Conservation (phyloP, 1,284 basidiomycete species). For the Ganoderma meredithae region DNA sequence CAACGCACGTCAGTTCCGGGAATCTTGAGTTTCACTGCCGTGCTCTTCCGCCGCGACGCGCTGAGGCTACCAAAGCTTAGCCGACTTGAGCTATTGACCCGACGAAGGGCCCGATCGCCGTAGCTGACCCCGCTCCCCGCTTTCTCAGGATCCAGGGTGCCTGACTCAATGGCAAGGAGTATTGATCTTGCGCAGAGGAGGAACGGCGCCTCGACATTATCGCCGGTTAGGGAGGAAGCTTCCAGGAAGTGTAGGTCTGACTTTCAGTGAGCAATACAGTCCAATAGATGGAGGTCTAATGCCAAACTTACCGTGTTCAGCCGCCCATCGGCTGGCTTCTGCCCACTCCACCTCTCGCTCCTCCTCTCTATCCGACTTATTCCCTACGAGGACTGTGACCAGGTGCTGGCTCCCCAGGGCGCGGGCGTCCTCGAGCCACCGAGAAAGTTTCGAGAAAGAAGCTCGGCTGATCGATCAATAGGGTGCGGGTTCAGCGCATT, state of each 20-base stretch:
- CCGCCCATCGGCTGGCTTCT: conserved; percentile 94
- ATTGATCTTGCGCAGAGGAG: conserved; percentile 90
- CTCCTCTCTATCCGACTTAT: conserved; percentile 94
- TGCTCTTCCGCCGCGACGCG: conserved; percentile 61
- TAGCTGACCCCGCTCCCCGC: conserved; percentile 95
- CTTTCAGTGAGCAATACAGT: conserved; percentile 15
- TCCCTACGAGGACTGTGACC: conserved; percentile 92
- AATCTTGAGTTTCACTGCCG: conserved; percentile 61
- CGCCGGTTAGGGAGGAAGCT: conserved; percentile 90
- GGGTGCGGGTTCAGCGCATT: conserved; percentile 24
- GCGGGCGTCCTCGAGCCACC: conserved; percentile 93
- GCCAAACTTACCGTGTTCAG: conserved; percentile 81
- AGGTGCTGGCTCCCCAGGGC: conserved; percentile 90
- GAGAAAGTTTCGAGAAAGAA: conserved; percentile 82
- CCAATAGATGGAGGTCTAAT: conserved; percentile 6
- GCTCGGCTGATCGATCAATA: conserved; percentile 59
- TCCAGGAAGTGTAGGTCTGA: conserved; percentile 93
- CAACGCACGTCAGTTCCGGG: conserved; percentile 57
- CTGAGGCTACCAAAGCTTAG: conserved; percentile 83
- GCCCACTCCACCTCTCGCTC: conserved; percentile 94
- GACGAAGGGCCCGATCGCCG: conserved; percentile 89
- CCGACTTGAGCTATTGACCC: conserved; percentile 85
- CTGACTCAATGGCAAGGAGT: conserved; percentile 92
- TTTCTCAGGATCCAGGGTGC: conserved; percentile 91
- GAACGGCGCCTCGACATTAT: conserved; percentile 95